These are phyloP conservation scores for Clathrus columnatus DNA, from an alignment of 768 basidiomycete genomes.

Conservation along the genomic window DNA sequence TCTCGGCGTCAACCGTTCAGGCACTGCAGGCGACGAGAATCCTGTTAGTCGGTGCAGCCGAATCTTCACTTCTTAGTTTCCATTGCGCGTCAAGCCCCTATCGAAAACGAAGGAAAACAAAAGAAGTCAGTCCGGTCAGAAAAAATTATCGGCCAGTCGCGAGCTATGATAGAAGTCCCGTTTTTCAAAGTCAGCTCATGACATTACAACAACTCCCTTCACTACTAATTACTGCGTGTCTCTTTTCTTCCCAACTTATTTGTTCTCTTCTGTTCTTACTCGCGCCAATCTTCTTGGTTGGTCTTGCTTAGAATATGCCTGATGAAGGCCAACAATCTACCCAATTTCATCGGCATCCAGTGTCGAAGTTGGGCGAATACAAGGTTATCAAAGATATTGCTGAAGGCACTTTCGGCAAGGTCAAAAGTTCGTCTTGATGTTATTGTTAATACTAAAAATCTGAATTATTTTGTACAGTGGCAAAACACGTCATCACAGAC, in stretches of 20 bases:
- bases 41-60: not conserved
- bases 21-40: not conserved
- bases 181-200: not conserved
- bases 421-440: constrained; percentile 73
- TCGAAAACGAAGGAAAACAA: not conserved
- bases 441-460: too few relatives aligned
- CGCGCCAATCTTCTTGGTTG: not conserved
- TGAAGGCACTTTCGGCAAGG: constrained; percentile 97
- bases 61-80: not conserved
- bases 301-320: not conserved
- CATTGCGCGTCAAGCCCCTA: not conserved
- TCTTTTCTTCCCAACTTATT: not conserved
- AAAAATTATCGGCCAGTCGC: not conserved
- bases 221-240: not conserved
- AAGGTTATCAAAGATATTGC: constrained; percentile 82
- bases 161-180: not conserved
- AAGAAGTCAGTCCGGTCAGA: too few relatives aligned
- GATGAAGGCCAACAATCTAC: not conserved
- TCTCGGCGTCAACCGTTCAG: not conserved
- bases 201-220: not conserved
- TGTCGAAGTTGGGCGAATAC: constrained; percentile 85
- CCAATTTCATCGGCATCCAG: constrained; percentile 21
- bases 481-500: constrained; percentile 87
- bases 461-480: constrained; percentile 66
- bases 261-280: not conserved